Evolutionary conservation across 2,329 filamentous ascomycete species (phyloP), one percentile per base, ranked within the genome.

Genomic region (Teratosphaeria nubilosa): DNA sequence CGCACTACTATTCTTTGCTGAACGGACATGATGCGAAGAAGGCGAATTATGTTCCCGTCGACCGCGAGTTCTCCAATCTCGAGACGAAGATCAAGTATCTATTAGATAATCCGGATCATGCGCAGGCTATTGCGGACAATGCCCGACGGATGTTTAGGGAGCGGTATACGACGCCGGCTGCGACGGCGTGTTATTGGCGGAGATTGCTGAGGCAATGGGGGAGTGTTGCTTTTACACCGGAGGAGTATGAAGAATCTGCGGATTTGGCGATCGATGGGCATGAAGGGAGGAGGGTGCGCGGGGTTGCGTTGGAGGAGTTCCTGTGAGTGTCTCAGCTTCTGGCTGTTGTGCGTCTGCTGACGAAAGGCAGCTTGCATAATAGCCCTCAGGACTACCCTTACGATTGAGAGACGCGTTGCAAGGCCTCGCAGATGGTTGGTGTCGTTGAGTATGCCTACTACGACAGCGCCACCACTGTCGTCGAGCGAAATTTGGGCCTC

Each of bases 1-100:
- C 70, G 55, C 68, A 70, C 58, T 64, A 66, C 34, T 68, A 69
- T 53, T 68, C 70, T 58, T 60, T 72, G 16, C 61, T 71, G 27
- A 55, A 62, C 13, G 41, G 41, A 10, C 16, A 22, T 20, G 16
- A 48, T n/a, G 20, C 41, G 2, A 55, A 63, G 5, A 60, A 65
- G 24, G 68, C 70, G 58, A 72, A 72, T 57, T 70, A 66, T 57
- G 67, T 71, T 4, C 60, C 62, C 34, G 65, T 68, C 25, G 56
- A 66, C 30, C 62, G 62, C n/a, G 66, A 71, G 52, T 72, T 66
- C 63, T 62, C 60, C 7, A 66, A 72, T 54, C 62, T 71, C 16
- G 61, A 63, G 2, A 55, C 52, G 27, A 62, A 62, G 52, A 68
- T 70, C 60, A 59, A 64, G n/a, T 53, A 64, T 9, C 60, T 67